Percentiles rank a stretch among this genome's conserved stretches.
Evolutionary conservation across 2,329 filamentous ascomycete genomes (phyloP).

Genomic region (Monilinia vaccinii-corymbosi): DNA sequence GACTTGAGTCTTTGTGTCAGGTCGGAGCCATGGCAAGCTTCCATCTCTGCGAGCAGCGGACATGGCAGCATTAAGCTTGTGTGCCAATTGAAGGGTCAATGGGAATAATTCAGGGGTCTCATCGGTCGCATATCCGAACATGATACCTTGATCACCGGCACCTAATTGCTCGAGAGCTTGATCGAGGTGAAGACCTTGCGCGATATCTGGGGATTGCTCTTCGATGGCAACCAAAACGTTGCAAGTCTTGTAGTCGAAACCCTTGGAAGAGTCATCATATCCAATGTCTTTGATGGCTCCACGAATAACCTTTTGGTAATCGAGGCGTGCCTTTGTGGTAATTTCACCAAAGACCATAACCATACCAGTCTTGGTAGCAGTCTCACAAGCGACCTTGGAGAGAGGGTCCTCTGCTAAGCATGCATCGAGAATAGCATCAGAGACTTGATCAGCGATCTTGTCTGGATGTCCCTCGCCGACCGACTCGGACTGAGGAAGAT

Average conservation of each 20-base stretch:
- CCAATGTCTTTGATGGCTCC: conserved; percentile 95
- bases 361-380: conserved; percentile 99
- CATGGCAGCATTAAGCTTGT: conserved; percentile 97
- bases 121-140: conserved; percentile 99
- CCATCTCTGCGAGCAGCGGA: conserved; percentile 80
- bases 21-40: conserved; percentile 83
- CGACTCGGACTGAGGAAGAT: conserved; percentile 58
- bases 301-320: conserved; percentile 98
- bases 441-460: conserved; percentile 98
- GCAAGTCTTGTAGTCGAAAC: conserved; percentile 99
- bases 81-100: conserved; percentile 84
- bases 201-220: conserved; percentile 98
- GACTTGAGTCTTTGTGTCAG: conserved; percentile 99
- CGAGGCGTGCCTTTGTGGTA: conserved; percentile 87
- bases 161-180: conserved; percentile 95
- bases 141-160: conserved; percentile 99
- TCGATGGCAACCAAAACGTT: conserved; percentile 98
- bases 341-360: conserved; percentile 99
- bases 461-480: conserved; percentile 88
- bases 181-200: conserved; percentile 97
- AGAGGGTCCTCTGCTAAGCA: conserved; percentile 89
- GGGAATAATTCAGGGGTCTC: conserved; percentile 97
- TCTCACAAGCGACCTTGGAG: conserved; percentile 99
- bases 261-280: conserved; percentile 94
- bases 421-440: conserved; percentile 96